phyloP scores from a whole-genome alignment of 139 green algal genomes.

The Chlorokybus atmophyticus region DNA sequence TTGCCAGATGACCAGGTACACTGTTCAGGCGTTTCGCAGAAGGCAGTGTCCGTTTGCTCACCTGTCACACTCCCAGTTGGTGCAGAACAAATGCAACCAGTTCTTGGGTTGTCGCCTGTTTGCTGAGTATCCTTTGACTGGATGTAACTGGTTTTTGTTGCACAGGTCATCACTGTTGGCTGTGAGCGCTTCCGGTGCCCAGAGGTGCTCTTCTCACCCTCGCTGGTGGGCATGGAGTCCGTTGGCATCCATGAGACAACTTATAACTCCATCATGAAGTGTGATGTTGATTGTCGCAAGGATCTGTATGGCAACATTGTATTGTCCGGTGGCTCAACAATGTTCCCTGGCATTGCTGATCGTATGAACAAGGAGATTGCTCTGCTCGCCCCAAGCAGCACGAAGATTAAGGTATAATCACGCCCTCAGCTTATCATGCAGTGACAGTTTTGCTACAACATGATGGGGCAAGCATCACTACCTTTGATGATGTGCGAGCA shows the following conservation, averaged over 20 bases:
- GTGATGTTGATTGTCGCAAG: conserved; percentile 35
- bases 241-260: conserved; percentile 30
- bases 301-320: conserved; percentile 38
- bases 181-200: conserved; percentile 33
- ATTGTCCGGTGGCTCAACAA: conserved; percentile 34
- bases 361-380: conserved; percentile 36
- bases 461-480: conserved; percentile 32
- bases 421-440: no score
- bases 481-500: not conserved
- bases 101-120: no score
- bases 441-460: no score
- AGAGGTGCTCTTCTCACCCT: conserved; percentile 35
- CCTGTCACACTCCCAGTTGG: no score
- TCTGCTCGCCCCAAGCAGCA: conserved; percentile 27
- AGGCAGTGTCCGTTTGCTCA: no score
- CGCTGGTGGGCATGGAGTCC: conserved; percentile 35
- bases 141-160: conserved; percentile 21
- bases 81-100: not conserved
- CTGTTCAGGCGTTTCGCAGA: not conserved
- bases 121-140: conserved; percentile 4
- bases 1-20: conserved; percentile 63
- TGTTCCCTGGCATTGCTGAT: conserved; percentile 35
- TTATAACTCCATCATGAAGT: conserved; percentile 45
- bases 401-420: conserved; percentile 42
- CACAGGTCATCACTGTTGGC: conserved; percentile 59